Percentiles rank a stretch among this genome's conserved stretches.
These are phyloP conservation scores for Chalciporus piperatus DNA, from an alignment of 768 basidiomycete species.

Conservation along the genomic window DNA sequence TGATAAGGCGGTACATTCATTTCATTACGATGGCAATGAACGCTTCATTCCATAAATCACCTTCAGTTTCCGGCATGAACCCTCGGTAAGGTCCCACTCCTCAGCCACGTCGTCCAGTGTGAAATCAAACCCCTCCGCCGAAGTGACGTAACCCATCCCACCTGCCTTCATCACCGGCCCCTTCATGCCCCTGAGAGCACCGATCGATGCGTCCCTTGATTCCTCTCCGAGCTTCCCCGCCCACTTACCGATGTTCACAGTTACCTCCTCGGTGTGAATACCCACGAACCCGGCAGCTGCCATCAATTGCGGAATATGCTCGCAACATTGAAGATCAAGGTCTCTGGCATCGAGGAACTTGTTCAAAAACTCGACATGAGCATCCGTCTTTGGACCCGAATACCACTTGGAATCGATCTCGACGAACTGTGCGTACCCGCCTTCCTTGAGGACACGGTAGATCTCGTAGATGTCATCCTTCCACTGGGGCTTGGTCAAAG, in stretches of 20 bases:
- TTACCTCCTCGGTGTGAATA: constrained; percentile 9
- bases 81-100: constrained; percentile 21
- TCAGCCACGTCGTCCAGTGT: constrained; percentile 16
- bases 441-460: constrained; percentile 28
- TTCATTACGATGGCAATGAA: too few relatives aligned
- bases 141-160: constrained; percentile 16
- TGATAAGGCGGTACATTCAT: too few relatives aligned
- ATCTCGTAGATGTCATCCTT: constrained; percentile 20
- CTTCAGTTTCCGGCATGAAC: constrained; percentile 2
- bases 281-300: neutral
- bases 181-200: constrained; percentile 21
- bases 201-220: constrained; percentile 18
- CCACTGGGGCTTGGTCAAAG: constrained; percentile 26
- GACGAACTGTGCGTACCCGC: constrained; percentile 31
- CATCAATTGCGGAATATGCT: constrained; percentile 12
- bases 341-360: constrained; percentile 9
- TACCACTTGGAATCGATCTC: constrained; percentile 22
- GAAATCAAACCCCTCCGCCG: constrained; percentile 17
- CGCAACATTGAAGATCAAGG: constrained; percentile 10
- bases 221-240: constrained; percentile 17
- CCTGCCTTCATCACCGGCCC: constrained; percentile 22
- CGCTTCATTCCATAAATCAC: neutral
- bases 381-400: constrained; percentile 8
- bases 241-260: constrained; percentile 18
- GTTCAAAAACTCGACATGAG: constrained; percentile 8